Conservation (phyloP, 2,329 filamentous ascomycete genomes). For the Cordyceps cateniannulata region DNA sequence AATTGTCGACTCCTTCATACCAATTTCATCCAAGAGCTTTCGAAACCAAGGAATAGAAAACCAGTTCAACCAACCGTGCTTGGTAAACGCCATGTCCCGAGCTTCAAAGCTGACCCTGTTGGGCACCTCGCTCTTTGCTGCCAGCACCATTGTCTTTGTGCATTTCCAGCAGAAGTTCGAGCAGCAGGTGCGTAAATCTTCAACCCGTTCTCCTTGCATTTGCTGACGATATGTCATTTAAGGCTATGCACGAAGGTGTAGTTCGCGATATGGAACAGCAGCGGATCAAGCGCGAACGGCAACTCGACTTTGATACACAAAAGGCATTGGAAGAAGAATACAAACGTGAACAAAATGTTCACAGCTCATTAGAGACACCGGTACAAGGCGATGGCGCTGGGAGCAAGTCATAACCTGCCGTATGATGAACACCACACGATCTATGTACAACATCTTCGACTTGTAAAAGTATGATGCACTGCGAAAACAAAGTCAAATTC, state of each 20-base stretch:
- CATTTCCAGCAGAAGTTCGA: constrained; percentile 85
- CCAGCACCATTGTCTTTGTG: constrained; percentile 73
- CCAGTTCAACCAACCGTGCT: neutral
- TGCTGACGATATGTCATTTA: neutral
- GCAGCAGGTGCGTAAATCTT: constrained; percentile 56
- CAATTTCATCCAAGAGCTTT: neutral
- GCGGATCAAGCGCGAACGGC: constrained; percentile 79
- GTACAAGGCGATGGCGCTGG: constrained; percentile 7
- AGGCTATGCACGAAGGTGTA: constrained; percentile 96
- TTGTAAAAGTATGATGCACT: neutral
- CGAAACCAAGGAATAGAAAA: neutral
- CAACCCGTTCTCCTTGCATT: neutral
- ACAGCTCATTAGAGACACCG: constrained; percentile 27
- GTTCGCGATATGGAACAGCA: constrained; percentile 93
- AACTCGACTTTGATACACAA: constrained; percentile 93
- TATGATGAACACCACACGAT: constrained; percentile 14
- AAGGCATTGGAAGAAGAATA: constrained; percentile 80
- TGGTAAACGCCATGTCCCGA: constrained; percentile 62
- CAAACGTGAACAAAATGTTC: constrained; percentile 77
- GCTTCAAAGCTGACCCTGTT: constrained; percentile 81
- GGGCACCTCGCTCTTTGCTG: constrained; percentile 69
- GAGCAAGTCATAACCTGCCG: neutral
- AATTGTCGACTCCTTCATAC: neutral
- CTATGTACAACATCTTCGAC: constrained; percentile 5
- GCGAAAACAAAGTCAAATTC: neutral